phyloP scores from a whole-genome alignment of 2,329 filamentous ascomycete genomes.

The Sclerotinia trifoliorum region DNA sequence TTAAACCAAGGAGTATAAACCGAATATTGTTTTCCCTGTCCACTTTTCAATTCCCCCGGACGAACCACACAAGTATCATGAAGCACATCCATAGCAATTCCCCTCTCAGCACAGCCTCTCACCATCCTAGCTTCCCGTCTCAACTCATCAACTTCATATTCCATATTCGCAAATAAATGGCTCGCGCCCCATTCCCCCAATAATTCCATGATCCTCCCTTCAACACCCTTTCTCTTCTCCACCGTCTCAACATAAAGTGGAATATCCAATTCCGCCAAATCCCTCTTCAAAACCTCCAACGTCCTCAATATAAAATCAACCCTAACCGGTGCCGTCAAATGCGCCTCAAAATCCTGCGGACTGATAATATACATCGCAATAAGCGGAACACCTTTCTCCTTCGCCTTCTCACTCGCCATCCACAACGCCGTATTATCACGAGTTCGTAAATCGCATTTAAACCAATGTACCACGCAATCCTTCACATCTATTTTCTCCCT shows the following conservation, averaged over 20 bases:
- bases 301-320: conserved; percentile 81
- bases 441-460: conserved; percentile 76
- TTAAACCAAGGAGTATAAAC: conserved; percentile 84
- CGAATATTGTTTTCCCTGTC: conserved; percentile 73
- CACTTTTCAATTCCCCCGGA: conserved; percentile 65
- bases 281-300: conserved; percentile 61
- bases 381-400: conserved; percentile 65
- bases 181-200: conserved; percentile 70
- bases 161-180: conserved; percentile 78
- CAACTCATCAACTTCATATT: conserved; percentile 90
- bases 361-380: conserved; percentile 77
- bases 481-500: conserved; percentile 54
- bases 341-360: conserved; percentile 81
- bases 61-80: conserved; percentile 83
- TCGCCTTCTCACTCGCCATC: conserved; percentile 65
- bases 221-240: conserved; percentile 61
- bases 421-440: conserved; percentile 71
- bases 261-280: conserved; percentile 70
- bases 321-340: conserved; percentile 68
- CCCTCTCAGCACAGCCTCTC: conserved; percentile 57
- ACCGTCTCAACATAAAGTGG: conserved; percentile 75
- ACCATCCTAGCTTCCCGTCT: conserved; percentile 71
- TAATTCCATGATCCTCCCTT: conserved; percentile 60
- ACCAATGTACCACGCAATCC: conserved; percentile 80
- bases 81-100: conserved; percentile 66